Evolutionary conservation across 768 basidiomycete genomes (phyloP).

Genomic region (Leccinum fibrillosum): DNA sequence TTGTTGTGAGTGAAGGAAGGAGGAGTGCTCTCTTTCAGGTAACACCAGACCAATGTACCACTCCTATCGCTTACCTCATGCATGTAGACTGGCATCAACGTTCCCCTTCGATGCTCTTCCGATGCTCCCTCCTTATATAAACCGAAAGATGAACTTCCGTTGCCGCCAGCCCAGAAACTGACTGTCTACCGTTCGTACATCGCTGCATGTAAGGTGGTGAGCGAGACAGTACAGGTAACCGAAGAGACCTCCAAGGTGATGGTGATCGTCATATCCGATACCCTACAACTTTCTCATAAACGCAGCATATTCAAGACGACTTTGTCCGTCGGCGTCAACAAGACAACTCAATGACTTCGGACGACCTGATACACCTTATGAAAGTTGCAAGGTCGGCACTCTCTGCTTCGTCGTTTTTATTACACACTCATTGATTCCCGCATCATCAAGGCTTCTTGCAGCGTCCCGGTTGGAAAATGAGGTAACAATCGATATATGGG

Average conservation of each 20-base stretch:
- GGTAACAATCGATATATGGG: constrained; percentile 61
- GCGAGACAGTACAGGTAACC: constrained; percentile 50
- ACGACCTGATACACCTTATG: constrained; percentile 68
- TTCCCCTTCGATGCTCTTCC: constrained; percentile 44
- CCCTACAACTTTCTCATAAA: neutral
- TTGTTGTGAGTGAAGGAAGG: constrained; percentile 60
- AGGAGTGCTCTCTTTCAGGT: constrained; percentile 77
- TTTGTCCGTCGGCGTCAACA: constrained; percentile 52
- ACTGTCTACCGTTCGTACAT: constrained; percentile 56
- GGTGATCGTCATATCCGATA: neutral
- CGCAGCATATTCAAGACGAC: constrained; percentile 72
- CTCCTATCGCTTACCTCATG: neutral
- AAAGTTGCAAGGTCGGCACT: constrained; percentile 59
- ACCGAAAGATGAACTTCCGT: constrained; percentile 35
- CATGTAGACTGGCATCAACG: constrained; percentile 52
- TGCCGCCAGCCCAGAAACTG: constrained; percentile 49
- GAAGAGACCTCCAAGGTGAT: constrained; percentile 59
- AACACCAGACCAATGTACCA: neutral
- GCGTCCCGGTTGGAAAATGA: constrained; percentile 55
- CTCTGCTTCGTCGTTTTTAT: neutral
- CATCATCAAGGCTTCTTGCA: constrained; percentile 51
- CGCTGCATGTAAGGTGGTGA: constrained; percentile 48
- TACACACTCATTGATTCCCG: constrained; percentile 2
- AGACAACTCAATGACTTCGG: constrained; percentile 40
- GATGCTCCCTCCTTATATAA: constrained; percentile 47